Evolutionary conservation across 2,329 filamentous ascomycete genomes (phyloP), one percentile per base, ranked within the genome.

Genomic region (Alternaria viburni): DNA sequence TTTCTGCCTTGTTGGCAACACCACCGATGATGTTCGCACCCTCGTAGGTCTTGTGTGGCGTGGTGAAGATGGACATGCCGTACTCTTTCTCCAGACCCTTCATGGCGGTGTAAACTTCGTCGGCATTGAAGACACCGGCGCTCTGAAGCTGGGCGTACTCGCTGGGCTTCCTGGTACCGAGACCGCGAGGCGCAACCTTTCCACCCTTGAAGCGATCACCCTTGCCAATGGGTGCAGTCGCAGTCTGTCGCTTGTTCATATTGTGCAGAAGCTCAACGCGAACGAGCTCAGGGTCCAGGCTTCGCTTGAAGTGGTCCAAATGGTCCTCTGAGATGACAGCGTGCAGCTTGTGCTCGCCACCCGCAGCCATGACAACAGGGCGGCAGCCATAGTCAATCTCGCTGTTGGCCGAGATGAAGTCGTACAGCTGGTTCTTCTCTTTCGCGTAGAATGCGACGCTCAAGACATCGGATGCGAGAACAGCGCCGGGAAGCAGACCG

Each of bases 61-160:
- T 71, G 1, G 74, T 76, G 64, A 86, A 83, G 9, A 82, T 73
- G 43, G 76, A 71, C n/a, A 85, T 74, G 10, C 79, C 80, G 61
- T 83, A 85, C 41, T 76, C 69, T 46, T 74, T 77, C 50, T 79
- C 80, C 28, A 86, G 78, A 28, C 78, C 82, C 36, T 81, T 72
- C 44, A 85, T 73, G 3, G 80, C 84, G 3, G 81, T 81, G 44
- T 79, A 74, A 32, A 86, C 77, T 65, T 86, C 85, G 8, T 75
- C 67, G 15, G 81, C 76, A 45, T 82, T 86, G 64, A 86, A 74
- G 55, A 86, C 81, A 41, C 78, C 80, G 15, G 77, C 69, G 52
- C 82, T 77, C 17, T 77, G 77, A 9, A 69, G 57, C 19, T 64
- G 61, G 2, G 65, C 65, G 45, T 72, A 71, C n/a, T 77, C 74